phyloP scores from a whole-genome alignment of 2,329 filamentous ascomycete species.

The Hymenoscyphus scutula region DNA sequence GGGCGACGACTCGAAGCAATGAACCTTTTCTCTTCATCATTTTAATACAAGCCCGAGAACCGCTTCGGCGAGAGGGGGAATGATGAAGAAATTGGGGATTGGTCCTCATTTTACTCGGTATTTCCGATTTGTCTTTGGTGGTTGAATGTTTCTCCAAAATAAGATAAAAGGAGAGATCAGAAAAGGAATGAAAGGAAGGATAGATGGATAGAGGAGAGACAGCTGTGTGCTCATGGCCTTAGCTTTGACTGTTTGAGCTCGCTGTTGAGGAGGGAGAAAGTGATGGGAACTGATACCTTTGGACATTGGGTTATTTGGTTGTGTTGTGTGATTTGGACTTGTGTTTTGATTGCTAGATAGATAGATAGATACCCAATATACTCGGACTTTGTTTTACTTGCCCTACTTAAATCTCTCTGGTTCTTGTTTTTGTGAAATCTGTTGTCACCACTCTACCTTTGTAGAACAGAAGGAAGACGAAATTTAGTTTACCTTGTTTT shows the following conservation, averaged over 20 bases:
- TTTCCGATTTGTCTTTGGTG: constrained; percentile 17
- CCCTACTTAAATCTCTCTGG: neutral
- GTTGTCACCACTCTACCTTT: no score
- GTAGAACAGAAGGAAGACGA: no score
- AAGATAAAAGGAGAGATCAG: constrained; percentile 21
- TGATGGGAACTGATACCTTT: constrained; percentile 1
- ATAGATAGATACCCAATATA: neutral
- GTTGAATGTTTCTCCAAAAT: constrained; percentile 8
- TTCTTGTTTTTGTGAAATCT: no score
- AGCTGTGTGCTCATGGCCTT: constrained; percentile 25
- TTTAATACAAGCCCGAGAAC: constrained; percentile 29
- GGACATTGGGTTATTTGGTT: neutral
- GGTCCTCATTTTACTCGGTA: constrained; percentile 25
- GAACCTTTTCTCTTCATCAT: constrained; percentile 14
- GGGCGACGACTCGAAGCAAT: constrained; percentile 35
- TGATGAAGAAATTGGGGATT: constrained; percentile 21
- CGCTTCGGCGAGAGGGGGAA: constrained; percentile 30
- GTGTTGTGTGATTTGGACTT: neutral
- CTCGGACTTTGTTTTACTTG: neutral
- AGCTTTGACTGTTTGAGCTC: constrained; percentile 27
- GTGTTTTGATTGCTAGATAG: no score
- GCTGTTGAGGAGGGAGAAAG: constrained; percentile 20
- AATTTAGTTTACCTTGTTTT: no score
- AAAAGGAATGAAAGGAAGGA: constrained; percentile 12
- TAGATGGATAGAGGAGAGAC: constrained; percentile 6